Evolutionary conservation across 73 alveolate species (phyloP).

Genomic region (Durusdinium trenchii): DNA sequence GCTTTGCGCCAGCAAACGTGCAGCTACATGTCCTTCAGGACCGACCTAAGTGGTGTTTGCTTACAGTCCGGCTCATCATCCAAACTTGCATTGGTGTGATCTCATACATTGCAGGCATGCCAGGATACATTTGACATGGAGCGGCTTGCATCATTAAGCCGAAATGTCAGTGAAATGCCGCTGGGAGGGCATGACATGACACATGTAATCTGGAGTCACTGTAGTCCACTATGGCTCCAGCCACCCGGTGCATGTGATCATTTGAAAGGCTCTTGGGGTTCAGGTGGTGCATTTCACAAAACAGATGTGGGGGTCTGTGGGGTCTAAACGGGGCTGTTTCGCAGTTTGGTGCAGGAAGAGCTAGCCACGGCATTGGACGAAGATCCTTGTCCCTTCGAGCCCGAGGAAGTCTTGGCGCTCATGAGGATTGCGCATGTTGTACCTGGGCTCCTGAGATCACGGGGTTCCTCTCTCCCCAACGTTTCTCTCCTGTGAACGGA

Average conservation of each 20-base stretch:
- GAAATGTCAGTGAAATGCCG: too few relatives aligned
- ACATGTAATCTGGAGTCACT: too few relatives aligned
- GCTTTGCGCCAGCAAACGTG: conserved; percentile 59
- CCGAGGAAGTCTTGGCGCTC: conserved; percentile 75
- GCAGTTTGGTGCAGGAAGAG: background rate
- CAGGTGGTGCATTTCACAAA: too few relatives aligned
- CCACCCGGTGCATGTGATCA: too few relatives aligned
- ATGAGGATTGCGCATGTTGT: conserved; percentile 70
- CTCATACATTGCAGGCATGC: background rate
- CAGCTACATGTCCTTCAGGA: conserved; percentile 70
- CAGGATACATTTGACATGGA: background rate
- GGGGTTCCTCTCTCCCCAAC: background rate
- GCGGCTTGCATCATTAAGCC: background rate
- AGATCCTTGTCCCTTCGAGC: conserved; percentile 78
- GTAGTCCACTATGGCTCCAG: too few relatives aligned
- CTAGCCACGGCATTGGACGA: conserved; percentile 66
- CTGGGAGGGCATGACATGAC: too few relatives aligned
- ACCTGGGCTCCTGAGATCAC: background rate
- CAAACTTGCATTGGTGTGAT: background rate
- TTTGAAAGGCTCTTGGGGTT: too few relatives aligned
- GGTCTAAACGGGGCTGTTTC: background rate
- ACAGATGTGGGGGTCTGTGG: too few relatives aligned
- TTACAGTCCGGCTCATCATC: background rate
- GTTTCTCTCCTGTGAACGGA: too few relatives aligned
- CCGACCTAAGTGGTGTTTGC: background rate